Conservation (phyloP, 2,329 filamentous ascomycete species). For the Pseudogymnoascus sp. region DNA sequence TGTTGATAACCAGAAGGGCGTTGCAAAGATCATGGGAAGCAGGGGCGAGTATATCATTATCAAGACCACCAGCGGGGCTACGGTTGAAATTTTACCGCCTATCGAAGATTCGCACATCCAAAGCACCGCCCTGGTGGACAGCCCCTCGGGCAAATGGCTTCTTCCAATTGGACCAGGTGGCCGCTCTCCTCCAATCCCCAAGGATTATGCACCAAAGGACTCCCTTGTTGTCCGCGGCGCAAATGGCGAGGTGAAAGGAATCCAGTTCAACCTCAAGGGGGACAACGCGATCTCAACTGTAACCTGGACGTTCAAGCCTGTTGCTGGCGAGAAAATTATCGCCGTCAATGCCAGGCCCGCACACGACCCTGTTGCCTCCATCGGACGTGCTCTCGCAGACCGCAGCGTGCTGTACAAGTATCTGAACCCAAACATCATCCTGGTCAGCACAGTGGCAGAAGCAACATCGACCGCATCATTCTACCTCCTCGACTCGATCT, state of each 20-base stretch:
- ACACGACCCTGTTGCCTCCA: constrained; percentile 86
- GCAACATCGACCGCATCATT: constrained; percentile 53
- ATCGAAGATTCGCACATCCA: constrained; percentile 34
- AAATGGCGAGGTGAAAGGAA: constrained; percentile 44
- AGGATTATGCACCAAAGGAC: constrained; percentile 41
- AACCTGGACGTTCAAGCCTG: constrained; percentile 67
- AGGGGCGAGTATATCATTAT: constrained; percentile 55
- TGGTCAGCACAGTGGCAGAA: constrained; percentile 63
- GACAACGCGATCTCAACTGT: constrained; percentile 37
- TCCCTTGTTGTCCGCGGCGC: constrained; percentile 45
- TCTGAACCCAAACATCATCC: constrained; percentile 74
- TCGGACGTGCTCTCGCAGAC: constrained; percentile 87
- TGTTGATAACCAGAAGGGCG: constrained; percentile 47
- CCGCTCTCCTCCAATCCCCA: constrained; percentile 38
- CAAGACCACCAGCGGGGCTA: constrained; percentile 42
- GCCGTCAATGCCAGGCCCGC: constrained; percentile 58
- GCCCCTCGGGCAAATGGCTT: constrained; percentile 43
- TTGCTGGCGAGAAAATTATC: constrained; percentile 58
- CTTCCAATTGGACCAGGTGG: constrained; percentile 46
- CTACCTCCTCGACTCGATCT: constrained; percentile 78
- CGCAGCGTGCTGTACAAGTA: constrained; percentile 97
- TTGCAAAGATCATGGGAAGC: constrained; percentile 27
- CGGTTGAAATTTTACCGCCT: constrained; percentile 36
- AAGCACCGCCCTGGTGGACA: constrained; percentile 45
- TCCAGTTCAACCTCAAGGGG: constrained; percentile 41